Evolutionary conservation across 1,139 yeast genomes (phyloP).

Genomic region (Suhomyces anneliseae): DNA sequence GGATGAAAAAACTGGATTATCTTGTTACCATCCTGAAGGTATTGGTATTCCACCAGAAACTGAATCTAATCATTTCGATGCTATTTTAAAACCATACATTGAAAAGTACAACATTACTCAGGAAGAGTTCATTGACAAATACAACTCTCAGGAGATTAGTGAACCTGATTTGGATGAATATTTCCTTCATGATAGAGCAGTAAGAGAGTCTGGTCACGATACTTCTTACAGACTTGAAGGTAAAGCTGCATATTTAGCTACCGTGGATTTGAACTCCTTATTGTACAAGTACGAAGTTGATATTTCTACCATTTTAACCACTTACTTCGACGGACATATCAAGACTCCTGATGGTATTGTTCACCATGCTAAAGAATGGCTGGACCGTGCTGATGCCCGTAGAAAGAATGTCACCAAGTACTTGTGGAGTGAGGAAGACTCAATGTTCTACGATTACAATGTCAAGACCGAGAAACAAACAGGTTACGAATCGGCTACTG

Average conservation of each 20-base stretch:
- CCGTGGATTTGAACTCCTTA: constrained; percentile 84
- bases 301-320: constrained; percentile 65
- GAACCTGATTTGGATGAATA: constrained; percentile 87
- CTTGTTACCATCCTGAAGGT: constrained; percentile 91
- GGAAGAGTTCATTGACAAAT: constrained; percentile 68
- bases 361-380: constrained; percentile 63
- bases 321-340: constrained; percentile 54
- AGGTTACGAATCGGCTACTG: constrained; percentile 81
- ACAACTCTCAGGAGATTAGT: constrained; percentile 61
- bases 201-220: constrained; percentile 96
- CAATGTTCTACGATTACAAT: constrained; percentile 85
- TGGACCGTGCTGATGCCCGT: constrained; percentile 53
- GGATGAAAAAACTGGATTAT: constrained; percentile 75
- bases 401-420: constrained; percentile 61
- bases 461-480: constrained; percentile 56
- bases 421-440: constrained; percentile 80
- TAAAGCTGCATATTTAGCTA: constrained; percentile 83
- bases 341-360: constrained; percentile 29
- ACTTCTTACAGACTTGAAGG: constrained; percentile 91
- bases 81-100: constrained; percentile 69
- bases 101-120: constrained; percentile 60
- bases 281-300: constrained; percentile 89
- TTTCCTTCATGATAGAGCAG: constrained; percentile 91
- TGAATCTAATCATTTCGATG: constrained; percentile 83
- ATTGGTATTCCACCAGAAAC: constrained; percentile 95